Evolutionary conservation across 2,329 filamentous ascomycete genomes (phyloP).

Genomic region (Talaromyces sp.): DNA sequence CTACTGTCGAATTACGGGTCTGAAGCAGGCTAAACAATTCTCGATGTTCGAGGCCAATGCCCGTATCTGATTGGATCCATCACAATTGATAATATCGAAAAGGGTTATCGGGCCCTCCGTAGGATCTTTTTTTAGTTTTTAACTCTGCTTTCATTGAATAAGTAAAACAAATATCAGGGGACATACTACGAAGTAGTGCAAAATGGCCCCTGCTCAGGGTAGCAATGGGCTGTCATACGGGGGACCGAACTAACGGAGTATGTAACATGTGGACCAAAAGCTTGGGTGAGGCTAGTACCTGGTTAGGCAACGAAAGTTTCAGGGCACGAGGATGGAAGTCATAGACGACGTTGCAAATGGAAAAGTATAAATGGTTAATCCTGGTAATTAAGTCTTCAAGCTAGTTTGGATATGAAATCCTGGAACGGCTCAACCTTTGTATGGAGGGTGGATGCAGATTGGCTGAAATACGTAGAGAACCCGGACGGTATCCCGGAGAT

Average conservation of each 20-base stretch:
- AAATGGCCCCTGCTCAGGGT: conserved; percentile 3
- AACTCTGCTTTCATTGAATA: too few species aligned
- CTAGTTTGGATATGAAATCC: background rate
- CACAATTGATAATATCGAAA: background rate
- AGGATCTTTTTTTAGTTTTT: background rate
- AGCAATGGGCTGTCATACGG: conserved; percentile 1
- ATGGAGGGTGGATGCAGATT: too few species aligned
- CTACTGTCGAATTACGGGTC: background rate
- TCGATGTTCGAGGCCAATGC: background rate
- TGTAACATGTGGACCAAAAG: conserved; percentile 1
- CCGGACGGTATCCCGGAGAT: background rate
- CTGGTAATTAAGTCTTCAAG: background rate
- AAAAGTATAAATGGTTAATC: background rate
- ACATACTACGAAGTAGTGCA: background rate
- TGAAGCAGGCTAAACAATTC: conserved; percentile 2
- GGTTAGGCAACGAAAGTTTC: background rate
- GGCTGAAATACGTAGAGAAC: background rate
- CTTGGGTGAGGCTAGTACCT: conserved; percentile 1
- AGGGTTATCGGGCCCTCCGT: background rate
- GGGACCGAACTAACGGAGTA: background rate
- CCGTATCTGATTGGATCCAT: background rate
- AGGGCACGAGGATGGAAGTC: background rate
- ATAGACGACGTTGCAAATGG: background rate
- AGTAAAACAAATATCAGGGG: background rate
- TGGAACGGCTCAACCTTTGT: background rate